phyloP scores from a whole-genome alignment of 2,329 filamentous ascomycete genomes.

The Trichoderma afroharzianum region DNA sequence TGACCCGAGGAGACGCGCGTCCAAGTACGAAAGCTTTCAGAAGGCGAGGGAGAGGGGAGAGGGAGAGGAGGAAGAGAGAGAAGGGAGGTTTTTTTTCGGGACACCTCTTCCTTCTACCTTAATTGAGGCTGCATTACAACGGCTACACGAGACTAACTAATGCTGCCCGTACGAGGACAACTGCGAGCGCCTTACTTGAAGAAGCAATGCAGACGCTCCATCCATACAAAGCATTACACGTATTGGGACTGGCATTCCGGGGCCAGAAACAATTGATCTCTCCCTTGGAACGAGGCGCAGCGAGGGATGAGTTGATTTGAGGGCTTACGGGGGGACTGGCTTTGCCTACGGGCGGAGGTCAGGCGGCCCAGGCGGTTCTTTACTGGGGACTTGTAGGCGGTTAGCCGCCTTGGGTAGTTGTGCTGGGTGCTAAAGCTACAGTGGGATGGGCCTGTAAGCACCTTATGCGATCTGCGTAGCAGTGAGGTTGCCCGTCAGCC shows the following conservation, averaged over 20 bases:
- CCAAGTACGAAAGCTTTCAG: neutral
- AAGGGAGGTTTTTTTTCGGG: neutral
- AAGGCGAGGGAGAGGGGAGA: neutral
- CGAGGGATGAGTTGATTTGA: neutral
- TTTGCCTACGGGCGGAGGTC: neutral
- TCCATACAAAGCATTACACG: neutral
- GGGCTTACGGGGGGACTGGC: neutral
- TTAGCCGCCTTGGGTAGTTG: neutral
- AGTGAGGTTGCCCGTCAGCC: neutral
- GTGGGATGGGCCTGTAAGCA: neutral
- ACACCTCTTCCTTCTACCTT: neutral
- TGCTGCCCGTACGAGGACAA: neutral
- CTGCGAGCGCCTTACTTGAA: neutral
- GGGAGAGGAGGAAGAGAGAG: neutral
- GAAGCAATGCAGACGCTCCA: neutral
- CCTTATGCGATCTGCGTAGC: neutral
- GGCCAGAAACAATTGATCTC: neutral
- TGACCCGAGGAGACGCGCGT: slow-evolving; percentile 7
- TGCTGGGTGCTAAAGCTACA: neutral
- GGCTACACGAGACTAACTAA: neutral
- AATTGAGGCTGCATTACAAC: neutral
- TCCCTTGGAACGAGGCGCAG: neutral
- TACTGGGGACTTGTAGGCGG: neutral
- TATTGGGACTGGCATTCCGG: neutral
- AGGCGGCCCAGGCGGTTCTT: neutral